phyloP scores from a whole-genome alignment of 768 basidiomycete species.

The Phylloporus arenicola region DNA sequence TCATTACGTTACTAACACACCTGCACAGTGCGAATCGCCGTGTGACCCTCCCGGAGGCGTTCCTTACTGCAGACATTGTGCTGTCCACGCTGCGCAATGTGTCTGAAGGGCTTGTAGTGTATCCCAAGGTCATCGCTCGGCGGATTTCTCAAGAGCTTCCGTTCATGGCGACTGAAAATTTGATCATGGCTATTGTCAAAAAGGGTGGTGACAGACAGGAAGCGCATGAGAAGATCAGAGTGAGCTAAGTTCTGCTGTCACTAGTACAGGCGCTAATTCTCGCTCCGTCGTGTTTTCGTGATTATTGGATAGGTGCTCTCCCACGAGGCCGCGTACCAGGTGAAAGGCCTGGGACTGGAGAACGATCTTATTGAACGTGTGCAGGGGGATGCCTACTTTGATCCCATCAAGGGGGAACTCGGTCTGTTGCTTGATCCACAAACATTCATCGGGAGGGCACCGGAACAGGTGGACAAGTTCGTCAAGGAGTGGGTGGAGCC shows the following conservation, averaged over 20 bases:
- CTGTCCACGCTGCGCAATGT: constrained; percentile 95
- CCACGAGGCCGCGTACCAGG: constrained; percentile 90
- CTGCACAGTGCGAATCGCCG: constrained; percentile 82
- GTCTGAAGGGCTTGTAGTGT: constrained; percentile 98
- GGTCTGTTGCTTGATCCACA: constrained; percentile 75
- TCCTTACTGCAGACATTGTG: constrained; percentile 94
- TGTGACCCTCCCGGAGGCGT: constrained; percentile 94
- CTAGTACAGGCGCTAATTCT: constrained; percentile 11
- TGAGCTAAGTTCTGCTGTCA: constrained; percentile 30
- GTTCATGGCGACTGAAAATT: constrained; percentile 99
- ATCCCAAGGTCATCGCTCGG: constrained; percentile 90
- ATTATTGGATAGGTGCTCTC: constrained; percentile 64
- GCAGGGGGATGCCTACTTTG: constrained; percentile 77
- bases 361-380: constrained; percentile 95
- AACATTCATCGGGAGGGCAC: constrained; percentile 90
- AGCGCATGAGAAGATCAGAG: constrained; percentile 93
- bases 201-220: constrained; percentile 93
- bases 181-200: constrained; percentile 99
- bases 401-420: constrained; percentile 76
- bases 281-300: constrained; percentile 5
- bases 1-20: constrained; percentile 4
- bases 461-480: constrained; percentile 91
- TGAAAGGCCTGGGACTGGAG: constrained; percentile 89
- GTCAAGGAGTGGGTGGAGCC: constrained; percentile 82
- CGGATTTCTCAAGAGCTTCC: constrained; percentile 93